Conservation (phyloP, 257 asterid genomes). For the Petunia secreta region DNA sequence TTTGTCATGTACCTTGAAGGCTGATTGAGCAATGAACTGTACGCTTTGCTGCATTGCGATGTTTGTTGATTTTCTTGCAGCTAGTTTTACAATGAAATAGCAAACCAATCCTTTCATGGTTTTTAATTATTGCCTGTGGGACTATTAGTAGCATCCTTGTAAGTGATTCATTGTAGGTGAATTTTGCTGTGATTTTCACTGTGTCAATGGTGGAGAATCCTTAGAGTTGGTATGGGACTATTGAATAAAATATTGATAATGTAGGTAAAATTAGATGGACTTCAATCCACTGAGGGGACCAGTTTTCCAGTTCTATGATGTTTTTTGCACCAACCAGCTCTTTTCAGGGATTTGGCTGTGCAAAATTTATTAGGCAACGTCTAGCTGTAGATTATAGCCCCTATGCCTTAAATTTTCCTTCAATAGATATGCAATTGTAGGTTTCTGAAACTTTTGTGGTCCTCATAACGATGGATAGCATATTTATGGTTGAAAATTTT, state of each 20-base stretch:
- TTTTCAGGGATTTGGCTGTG: neutral
- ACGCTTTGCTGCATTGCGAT: constrained; percentile 20
- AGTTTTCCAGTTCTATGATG: neutral
- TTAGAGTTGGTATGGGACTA: neutral
- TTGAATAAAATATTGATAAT: neutral
- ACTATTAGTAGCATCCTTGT: neutral
- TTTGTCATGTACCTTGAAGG: constrained; percentile 34
- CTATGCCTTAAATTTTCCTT: neutral
- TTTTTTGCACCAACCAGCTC: no score
- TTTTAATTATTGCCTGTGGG: neutral
- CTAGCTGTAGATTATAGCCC: neutral
- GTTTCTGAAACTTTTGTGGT: neutral
- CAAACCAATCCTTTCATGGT: neutral
- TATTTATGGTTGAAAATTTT: constrained; percentile 5
- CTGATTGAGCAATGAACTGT: constrained; percentile 31
- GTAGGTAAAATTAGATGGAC: neutral
- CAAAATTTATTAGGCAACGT: neutral
- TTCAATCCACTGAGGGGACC: neutral
- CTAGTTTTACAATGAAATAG: neutral
- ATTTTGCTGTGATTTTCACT: neutral
- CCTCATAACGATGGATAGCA: neutral
- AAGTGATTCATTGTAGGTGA: neutral
- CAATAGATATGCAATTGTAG: neutral
- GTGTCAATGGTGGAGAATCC: neutral
- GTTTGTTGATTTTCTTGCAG: neutral